phyloP scores from a whole-genome alignment of 805 yeast genomes.

The Saccharomycopsis babjevae region DNA sequence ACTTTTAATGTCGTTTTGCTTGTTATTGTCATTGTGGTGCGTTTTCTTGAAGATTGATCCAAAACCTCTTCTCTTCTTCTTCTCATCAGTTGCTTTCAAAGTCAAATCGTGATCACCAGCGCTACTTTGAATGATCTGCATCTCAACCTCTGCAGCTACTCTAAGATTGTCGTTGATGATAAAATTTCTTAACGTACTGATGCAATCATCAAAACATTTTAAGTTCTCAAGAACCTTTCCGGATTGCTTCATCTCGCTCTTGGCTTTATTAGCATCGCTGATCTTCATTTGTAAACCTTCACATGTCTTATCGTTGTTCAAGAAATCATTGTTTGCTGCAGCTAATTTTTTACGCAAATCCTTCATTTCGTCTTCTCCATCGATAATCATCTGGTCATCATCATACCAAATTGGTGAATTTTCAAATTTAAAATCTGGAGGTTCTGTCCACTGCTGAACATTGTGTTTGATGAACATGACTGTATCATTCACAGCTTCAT shows the following conservation, averaged over 20 bases:
- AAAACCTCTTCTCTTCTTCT: constrained; percentile 56
- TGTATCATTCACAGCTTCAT: constrained; percentile 65
- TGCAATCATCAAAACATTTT: constrained; percentile 26
- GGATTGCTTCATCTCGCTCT: constrained; percentile 32
- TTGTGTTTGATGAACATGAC: constrained; percentile 93
- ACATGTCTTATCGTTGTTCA: constrained; percentile 22
- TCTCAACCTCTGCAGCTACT: constrained; percentile 72
- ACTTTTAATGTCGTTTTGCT: constrained; percentile 1
- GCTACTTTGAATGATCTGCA: constrained; percentile 80
- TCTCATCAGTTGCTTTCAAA: constrained; percentile 38
- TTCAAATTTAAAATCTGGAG: constrained; percentile 70
- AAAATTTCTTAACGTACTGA: constrained; percentile 45
- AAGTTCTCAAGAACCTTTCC: constrained; percentile 33
- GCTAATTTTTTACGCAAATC: constrained; percentile 45
- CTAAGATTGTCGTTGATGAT: constrained; percentile 64
- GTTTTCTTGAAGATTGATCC: constrained; percentile 22
- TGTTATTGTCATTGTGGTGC: constrained; percentile 14
- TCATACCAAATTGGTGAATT: constrained; percentile 97
- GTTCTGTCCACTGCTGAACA: constrained; percentile 66
- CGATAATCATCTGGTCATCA: constrained; percentile 63
- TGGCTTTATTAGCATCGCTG: constrained; percentile 21
- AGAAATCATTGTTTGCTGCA: constrained; percentile 26
- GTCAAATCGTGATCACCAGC: constrained; percentile 68
- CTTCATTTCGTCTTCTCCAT: constrained; percentile 46
- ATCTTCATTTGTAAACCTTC: constrained; percentile 20